Evolutionary conservation across 2,329 filamentous ascomycete genomes (phyloP), one percentile per base, ranked within the genome.

Genomic region (Fusarium equiseti): DNA sequence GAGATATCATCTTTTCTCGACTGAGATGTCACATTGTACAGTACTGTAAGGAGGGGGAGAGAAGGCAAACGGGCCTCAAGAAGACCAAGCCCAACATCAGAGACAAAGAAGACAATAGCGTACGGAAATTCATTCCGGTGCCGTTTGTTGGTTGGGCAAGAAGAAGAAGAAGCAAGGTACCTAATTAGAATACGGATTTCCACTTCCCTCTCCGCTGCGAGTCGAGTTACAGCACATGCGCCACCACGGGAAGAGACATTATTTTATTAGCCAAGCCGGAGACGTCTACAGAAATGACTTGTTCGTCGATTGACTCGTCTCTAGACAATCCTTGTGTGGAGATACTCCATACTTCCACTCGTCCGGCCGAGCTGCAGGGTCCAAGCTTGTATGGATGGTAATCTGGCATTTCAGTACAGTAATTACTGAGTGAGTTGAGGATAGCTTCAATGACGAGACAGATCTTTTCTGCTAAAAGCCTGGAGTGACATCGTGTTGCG

Each of bases 1-100:
- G 67, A 70, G 67, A 58, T 38, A 46, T 70, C 62, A 70, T 66
- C 35, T 70, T 70, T 63, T 51, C 51, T 46, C 56, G 29, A 52
- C 29, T 58, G 45, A 59, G 57, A 44, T 59, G 49, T 59, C 43
- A 59, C 68, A 56, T 31, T 50, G 29, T 38, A 38, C 42, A 45
- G 49, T 57, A 38, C n/a, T 63, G 55, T 51, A 45, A 18, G 18
- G 29, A 27, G 64, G 50, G 52, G 58, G 58, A 55, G 32, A 48
- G 15, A 3, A 46, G 32, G 18, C 32, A 51, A 51, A 61, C 22
- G 50, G 68, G 68, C 58, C 58, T 64, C 67, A 51, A 50, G 16
- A 24, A 51, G 18, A 20, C 40, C 40, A 24, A 51, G 18, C 18
- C 44, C 40, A 63, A 55, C 32, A 42, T 26, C 32, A 42, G 50